Evolutionary conservation across 139 green algal genomes (phyloP).

Genomic region (Chlorella sp.): DNA sequence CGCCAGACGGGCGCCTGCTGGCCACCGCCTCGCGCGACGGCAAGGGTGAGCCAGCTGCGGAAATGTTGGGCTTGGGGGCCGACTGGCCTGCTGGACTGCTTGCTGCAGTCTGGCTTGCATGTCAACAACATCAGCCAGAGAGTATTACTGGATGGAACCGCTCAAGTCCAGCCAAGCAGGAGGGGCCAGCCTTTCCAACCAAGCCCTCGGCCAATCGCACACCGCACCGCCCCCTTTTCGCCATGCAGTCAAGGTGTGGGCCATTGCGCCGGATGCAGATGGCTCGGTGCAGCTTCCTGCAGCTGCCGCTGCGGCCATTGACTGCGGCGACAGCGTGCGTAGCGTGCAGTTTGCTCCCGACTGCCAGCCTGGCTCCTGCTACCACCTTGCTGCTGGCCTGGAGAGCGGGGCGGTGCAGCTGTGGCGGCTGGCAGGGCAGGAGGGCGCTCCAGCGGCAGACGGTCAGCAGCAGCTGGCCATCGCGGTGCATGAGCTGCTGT

Average conservation of each 20-base stretch:
- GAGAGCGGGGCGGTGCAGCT: constrained; percentile 74
- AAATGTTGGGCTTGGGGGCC: too few species aligned
- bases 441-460: too few species aligned
- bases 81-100: not conserved
- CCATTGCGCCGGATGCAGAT: not conserved
- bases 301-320: constrained; percentile 23
- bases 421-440: constrained; percentile 28
- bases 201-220: too few species aligned
- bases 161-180: too few species aligned
- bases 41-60: constrained; percentile 57
- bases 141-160: too few species aligned
- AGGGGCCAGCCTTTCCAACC: too few species aligned
- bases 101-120: not conserved
- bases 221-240: not conserved
- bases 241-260: constrained; percentile 25
- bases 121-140: too few species aligned
- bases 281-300: constrained; percentile 5
- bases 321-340: constrained; percentile 59
- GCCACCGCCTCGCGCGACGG: constrained; percentile 80
- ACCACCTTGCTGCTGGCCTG: constrained; percentile 71
- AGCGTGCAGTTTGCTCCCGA: constrained; percentile 60
- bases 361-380: not conserved
- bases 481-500: constrained; percentile 41
- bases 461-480: not conserved
- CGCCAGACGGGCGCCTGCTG: constrained; percentile 61